Base-by-base conservation (phyloP, 1,284 basidiomycete species). In the Boletus sp. region DNA sequence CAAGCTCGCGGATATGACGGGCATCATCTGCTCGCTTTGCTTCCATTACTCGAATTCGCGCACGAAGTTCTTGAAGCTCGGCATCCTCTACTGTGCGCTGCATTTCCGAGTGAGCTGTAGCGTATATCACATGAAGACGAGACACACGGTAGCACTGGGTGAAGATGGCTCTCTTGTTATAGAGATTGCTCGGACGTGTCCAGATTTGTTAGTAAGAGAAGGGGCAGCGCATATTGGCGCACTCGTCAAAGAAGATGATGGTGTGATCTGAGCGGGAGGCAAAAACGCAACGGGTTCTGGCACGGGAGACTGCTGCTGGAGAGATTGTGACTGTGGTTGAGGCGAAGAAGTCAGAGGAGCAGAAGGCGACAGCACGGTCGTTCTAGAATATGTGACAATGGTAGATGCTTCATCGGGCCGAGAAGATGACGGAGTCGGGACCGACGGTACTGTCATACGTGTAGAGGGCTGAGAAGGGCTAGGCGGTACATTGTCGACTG, bases 21-120 rank as follows among this genome's bases (percentile, higher is more conserved):
- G 88, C 76, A 60, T 97, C 95, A 53, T 97, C 94, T 2, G 82
- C 79, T 13, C 91, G 84, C 60, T 91, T 87, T 16, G 81, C 80
- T 70, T 99, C 95, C 19, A 96, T 72, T 4, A 95, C 81, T 26
- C 91, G 81, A 17, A 91, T 75, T 66, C 91, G 92, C 43, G 87
- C 87, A 33, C 86, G 82, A 41, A 94, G 72, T 65, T 95, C 92
- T 67, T 91, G 88, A 3, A 84, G 64, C 58, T 88, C 87, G 35
- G 74, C 68, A 50, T 86, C 82, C 29, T 65, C 63, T 16, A 41
- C 48, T 12, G 47, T 55, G 29, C 65, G 66, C 64, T 68, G 32
- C 1, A 27, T 17, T 17, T n/a, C 38, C 4, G 14, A 17, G n/a
- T 61, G 14, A 57, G 48, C 19, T 13, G 23, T 8, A 25, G 25